A percentile compares a stretch with the other conserved stretches of the same genome.
phyloP scores from a whole-genome alignment of 2,329 filamentous ascomycete genomes.

The Aspergillus piperis region DNA sequence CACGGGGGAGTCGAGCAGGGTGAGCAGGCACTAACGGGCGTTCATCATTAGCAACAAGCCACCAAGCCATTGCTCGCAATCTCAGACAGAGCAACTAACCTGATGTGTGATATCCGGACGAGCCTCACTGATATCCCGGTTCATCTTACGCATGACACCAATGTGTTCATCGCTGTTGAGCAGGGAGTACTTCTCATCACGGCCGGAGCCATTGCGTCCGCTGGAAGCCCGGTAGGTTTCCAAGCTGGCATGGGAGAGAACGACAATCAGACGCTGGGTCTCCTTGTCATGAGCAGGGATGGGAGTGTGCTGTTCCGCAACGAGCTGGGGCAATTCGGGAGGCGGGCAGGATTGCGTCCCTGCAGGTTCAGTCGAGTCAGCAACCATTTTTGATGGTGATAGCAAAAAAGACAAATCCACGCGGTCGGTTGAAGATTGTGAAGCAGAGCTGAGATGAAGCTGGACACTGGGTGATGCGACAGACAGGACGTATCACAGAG shows the following conservation, averaged over 20 bases:
- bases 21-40: constrained; percentile 78
- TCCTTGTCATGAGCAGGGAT: constrained; percentile 87
- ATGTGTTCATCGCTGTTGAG: constrained; percentile 99
- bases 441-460: not conserved
- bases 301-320: constrained; percentile 86
- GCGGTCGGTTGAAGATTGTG: constrained; percentile 2
- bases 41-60: constrained; percentile 5
- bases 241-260: constrained; percentile 93
- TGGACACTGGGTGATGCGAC: not conserved
- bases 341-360: constrained; percentile 95
- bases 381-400: constrained; percentile 17
- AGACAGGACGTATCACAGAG: not conserved
- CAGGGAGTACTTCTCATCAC: constrained; percentile 94
- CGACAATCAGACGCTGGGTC: constrained; percentile 87
- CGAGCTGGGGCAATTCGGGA: constrained; percentile 83
- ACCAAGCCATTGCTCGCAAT: not conserved
- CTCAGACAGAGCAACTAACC: constrained; percentile 58
- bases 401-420: not conserved
- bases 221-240: constrained; percentile 94
- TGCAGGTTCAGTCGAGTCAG: constrained; percentile 43
- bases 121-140: constrained; percentile 95
- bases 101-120: constrained; percentile 98
- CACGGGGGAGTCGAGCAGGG: constrained; percentile 93
- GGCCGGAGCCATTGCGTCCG: constrained; percentile 61
- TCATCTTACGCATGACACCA: constrained; percentile 99